Evolutionary conservation across 1,284 basidiomycete genomes (phyloP).

Genomic region (Termitomyces sp.): DNA sequence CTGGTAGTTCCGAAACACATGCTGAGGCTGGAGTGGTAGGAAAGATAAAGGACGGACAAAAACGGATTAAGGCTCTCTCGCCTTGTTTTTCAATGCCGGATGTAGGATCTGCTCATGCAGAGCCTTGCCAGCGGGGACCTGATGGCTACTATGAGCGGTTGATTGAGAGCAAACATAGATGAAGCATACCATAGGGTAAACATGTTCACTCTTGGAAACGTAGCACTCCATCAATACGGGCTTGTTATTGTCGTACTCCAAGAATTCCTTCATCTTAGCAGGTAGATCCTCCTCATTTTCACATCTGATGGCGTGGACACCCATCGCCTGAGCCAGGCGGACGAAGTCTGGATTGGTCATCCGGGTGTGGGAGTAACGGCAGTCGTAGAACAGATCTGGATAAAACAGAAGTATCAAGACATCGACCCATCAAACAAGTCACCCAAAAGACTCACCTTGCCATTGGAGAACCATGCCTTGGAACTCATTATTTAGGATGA

Average conservation of each 20-base stretch:
- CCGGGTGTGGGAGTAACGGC: conserved; percentile 88
- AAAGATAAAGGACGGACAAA: neutral
- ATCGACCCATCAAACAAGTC: neutral
- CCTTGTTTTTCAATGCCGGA: conserved; percentile 31
- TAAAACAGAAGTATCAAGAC: conserved; percentile 2
- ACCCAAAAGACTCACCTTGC: conserved; percentile 65
- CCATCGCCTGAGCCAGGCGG: conserved; percentile 84
- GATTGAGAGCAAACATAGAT: conserved; percentile 16
- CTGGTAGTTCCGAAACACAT: neutral
- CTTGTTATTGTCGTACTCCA: conserved; percentile 85
- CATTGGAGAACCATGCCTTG: conserved; percentile 99
- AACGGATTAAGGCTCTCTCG: conserved; percentile 9
- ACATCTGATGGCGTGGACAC: conserved; percentile 85
- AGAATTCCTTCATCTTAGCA: conserved; percentile 96
- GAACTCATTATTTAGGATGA: conserved; percentile 91
- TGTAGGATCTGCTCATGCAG: conserved; percentile 84
- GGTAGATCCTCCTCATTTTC: conserved; percentile 73
- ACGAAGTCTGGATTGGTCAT: conserved; percentile 97
- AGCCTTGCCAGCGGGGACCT: conserved; percentile 76
- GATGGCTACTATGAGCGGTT: conserved; percentile 10
- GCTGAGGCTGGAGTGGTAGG: neutral
- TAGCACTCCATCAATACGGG: conserved; percentile 90
- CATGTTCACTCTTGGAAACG: conserved; percentile 86
- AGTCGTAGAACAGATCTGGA: conserved; percentile 90
- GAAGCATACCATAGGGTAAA: conserved; percentile 82